phyloP scores from a whole-genome alignment of 352 stramenopile genomes.

The Globisporangium recalcitrans region DNA sequence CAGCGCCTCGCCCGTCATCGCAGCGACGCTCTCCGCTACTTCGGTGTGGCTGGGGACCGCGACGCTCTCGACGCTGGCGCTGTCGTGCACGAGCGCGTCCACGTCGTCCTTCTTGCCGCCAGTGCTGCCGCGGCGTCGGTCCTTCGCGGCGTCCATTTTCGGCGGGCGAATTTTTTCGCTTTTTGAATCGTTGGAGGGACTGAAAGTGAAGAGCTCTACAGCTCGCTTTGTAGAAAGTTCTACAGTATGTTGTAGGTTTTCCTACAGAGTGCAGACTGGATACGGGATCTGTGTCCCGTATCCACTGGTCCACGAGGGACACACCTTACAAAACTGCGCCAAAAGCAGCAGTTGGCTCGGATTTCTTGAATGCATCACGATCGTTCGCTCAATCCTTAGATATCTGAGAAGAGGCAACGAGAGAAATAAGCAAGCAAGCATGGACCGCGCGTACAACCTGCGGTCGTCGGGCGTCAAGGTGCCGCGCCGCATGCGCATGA shows the following conservation, averaged over 20 bases:
- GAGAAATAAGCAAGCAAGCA: too few relatives aligned
- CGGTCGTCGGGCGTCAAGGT: slow-evolving; percentile 22
- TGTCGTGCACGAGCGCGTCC: slow-evolving; percentile 11
- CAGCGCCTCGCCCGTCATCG: slow-evolving; percentile 20
- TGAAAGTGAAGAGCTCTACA: background rate
- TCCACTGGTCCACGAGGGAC: too few relatives aligned
- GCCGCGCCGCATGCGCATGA: slow-evolving; percentile 8
- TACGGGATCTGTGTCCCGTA: too few relatives aligned
- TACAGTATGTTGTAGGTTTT: too few relatives aligned
- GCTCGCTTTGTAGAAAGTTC: background rate
- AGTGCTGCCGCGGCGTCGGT: slow-evolving; percentile 20
- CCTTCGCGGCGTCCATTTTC: slow-evolving; percentile 15
- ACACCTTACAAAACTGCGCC: too few relatives aligned
- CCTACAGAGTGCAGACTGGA: too few relatives aligned
- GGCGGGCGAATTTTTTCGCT: background rate
- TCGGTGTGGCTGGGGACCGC: slow-evolving; percentile 12
- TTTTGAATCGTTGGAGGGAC: slow-evolving; percentile 9
- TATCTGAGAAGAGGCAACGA: background rate
- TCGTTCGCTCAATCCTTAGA: background rate
- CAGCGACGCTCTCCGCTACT: slow-evolving; percentile 18
- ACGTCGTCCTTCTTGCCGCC: slow-evolving; percentile 15
- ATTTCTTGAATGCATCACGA: background rate
- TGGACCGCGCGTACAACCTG: slow-evolving; percentile 29
- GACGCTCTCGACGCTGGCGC: slow-evolving; percentile 6
- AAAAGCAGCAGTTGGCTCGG: too few relatives aligned